Conservation (phyloP, 1,284 basidiomycete species). For the Tilletia setariae region DNA sequence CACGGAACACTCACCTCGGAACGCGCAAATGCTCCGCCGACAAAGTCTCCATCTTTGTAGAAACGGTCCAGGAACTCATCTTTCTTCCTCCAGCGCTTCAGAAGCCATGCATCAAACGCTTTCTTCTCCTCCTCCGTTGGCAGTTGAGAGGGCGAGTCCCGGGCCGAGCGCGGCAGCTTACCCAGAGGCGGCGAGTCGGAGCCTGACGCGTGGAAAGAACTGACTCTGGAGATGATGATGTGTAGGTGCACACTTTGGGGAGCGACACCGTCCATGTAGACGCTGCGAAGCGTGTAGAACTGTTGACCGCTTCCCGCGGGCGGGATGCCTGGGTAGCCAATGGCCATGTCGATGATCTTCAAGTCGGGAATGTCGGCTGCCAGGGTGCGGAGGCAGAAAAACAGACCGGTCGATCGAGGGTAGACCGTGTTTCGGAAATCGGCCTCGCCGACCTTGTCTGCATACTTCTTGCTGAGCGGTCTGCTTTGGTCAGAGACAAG, state of each 20-base stretch:
- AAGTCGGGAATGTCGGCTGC: conserved; percentile 72
- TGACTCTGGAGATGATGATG: conserved; percentile 23
- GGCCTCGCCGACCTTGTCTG: conserved; percentile 56
- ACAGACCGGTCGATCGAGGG: conserved; percentile 84
- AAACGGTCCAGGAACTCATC: conserved; percentile 70
- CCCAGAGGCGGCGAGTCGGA: conserved; percentile 27
- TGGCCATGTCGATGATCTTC: conserved; percentile 69
- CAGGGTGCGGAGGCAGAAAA: conserved; percentile 77
- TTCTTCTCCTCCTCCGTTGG: conserved; percentile 68
- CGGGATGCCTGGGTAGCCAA: conserved; percentile 77
- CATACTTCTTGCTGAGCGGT: conserved; percentile 39
- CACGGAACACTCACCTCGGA: not conserved
- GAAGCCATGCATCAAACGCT: conserved; percentile 78
- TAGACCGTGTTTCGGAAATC: conserved; percentile 77
- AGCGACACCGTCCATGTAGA: conserved; percentile 76
- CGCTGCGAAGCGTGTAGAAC: conserved; percentile 78
- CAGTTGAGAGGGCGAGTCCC: conserved; percentile 12
- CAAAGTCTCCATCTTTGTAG: conserved; percentile 55
- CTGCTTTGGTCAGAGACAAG: conserved; percentile 39
- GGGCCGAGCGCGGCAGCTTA: conserved; percentile 21
- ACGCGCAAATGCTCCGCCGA: conserved; percentile 26
- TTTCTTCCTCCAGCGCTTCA: conserved; percentile 76
- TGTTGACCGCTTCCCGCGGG: conserved; percentile 66
- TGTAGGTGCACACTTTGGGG: conserved; percentile 82
- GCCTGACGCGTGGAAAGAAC: not conserved